Conservation (phyloP, 352 stramenopile species). For the Phytophthora melonis region DNA sequence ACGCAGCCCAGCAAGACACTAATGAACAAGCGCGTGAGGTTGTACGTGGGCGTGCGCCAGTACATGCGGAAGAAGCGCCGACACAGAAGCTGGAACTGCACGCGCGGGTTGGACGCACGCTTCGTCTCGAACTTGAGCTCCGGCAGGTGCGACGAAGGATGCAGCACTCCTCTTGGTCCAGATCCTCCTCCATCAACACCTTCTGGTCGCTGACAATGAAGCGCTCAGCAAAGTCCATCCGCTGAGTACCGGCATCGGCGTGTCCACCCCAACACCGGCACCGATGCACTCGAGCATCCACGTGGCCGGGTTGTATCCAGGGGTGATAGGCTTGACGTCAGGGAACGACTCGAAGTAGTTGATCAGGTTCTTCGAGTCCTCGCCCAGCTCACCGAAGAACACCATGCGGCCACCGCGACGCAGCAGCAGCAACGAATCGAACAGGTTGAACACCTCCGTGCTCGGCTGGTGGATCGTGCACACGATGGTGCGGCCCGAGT, state of each 20-base stretch:
- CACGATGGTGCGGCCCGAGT: conserved; percentile 49
- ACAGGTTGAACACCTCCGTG: conserved; percentile 40
- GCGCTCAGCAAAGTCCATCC: conserved; percentile 38
- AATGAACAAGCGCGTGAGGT: neutral
- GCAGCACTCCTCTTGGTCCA: conserved; percentile 56
- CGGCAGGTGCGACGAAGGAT: conserved; percentile 42
- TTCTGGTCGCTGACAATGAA: conserved; percentile 55
- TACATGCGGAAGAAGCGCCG: conserved; percentile 10
- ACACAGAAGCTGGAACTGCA: conserved; percentile 47
- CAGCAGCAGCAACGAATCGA: conserved; percentile 36
- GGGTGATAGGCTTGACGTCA: conserved; percentile 53
- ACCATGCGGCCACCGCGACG: conserved; percentile 43
- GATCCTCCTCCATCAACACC: conserved; percentile 49
- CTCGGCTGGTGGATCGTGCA: conserved; percentile 12
- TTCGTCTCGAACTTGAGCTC: conserved; percentile 59
- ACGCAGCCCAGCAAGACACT: neutral
- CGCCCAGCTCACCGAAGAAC: conserved; percentile 47
- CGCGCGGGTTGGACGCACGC: conserved; percentile 34
- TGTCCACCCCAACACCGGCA: conserved; percentile 46
- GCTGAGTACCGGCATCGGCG: conserved; percentile 22
- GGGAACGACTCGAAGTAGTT: conserved; percentile 76
- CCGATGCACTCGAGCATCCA: conserved; percentile 43
- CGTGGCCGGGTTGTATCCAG: conserved; percentile 48
- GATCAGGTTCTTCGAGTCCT: conserved; percentile 57
- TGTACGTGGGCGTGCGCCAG: neutral